A percentile compares a stretch with the other conserved stretches of the same genome.
Evolutionary conservation across 495 filamentous ascomycete species (phyloP).

Genomic region (Cryomyces minteri): DNA sequence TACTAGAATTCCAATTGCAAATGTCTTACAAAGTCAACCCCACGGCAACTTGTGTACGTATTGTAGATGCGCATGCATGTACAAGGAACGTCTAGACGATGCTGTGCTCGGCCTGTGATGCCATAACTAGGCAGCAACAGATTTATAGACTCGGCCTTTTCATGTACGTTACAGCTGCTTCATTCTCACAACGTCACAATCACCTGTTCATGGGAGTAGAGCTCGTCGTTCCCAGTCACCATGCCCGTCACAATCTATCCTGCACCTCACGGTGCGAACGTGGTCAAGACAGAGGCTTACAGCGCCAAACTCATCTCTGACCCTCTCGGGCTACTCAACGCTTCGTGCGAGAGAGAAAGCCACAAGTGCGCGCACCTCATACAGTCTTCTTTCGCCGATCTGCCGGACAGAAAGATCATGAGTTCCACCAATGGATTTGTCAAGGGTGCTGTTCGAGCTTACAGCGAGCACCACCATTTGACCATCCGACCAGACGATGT

Average conservation of each 20-base stretch:
- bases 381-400: not conserved
- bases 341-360: not conserved
- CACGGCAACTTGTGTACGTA: no score
- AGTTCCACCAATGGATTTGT: slow-evolving; percentile 2
- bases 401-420: not conserved
- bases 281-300: not conserved
- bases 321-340: not conserved
- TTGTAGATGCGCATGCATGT: no score
- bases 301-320: not conserved
- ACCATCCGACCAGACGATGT: slow-evolving; percentile 3
- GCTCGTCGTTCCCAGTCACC: not conserved
- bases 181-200: no score
- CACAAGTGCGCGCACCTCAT: not conserved
- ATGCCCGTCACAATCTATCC: not conserved
- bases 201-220: no score
- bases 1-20: no score
- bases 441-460: not conserved
- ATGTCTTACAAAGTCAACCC: no score
- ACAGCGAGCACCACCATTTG: slow-evolving; percentile 2
- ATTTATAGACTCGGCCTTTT: no score
- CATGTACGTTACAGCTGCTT: no score
- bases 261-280: not conserved
- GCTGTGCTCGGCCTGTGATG: no score
- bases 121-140: no score
- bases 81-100: no score